Conservation (phyloP, 164 flowering plant genomes). For the Stephania japonica region DNA sequence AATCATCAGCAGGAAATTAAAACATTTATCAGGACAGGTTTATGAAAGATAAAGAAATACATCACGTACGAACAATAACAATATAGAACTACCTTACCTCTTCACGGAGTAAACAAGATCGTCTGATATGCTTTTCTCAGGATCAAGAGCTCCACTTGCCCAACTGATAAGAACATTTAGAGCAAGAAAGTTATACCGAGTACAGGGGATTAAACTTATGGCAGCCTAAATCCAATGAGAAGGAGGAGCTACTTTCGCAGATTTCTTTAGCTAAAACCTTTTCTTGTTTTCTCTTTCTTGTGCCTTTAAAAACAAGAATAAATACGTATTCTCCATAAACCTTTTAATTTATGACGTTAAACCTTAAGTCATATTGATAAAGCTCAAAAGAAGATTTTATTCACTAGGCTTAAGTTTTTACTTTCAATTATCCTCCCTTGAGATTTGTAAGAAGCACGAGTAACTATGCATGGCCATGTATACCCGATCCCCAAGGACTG, state of each 20-base stretch:
- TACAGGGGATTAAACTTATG: neutral
- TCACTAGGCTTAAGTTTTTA: neutral
- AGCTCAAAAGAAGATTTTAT: neutral
- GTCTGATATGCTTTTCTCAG: slow-evolving; percentile 47
- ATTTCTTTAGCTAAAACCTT: neutral
- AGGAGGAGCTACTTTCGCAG: neutral
- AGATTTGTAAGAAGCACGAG: neutral
- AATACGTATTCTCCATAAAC: neutral
- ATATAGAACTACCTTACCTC: slow-evolving; percentile 39
- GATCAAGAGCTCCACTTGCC: slow-evolving; percentile 97
- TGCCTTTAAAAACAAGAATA: neutral
- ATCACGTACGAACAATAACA: neutral
- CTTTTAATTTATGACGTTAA: neutral
- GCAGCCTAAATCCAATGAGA: neutral
- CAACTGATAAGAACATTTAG: slow-evolving; percentile 40
- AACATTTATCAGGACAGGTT: neutral
- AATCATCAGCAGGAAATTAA: slow-evolving; percentile 4
- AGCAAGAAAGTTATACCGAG: neutral
- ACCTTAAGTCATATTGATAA: neutral
- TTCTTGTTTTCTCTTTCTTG: neutral
- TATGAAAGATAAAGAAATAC: neutral
- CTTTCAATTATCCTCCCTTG: neutral
- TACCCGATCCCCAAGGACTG: neutral
- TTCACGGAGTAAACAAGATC: slow-evolving; percentile 78
- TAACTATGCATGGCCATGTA: neutral